Base-by-base conservation (phyloP, 2,329 filamentous ascomycete species). In the Fusarium nurragi region DNA sequence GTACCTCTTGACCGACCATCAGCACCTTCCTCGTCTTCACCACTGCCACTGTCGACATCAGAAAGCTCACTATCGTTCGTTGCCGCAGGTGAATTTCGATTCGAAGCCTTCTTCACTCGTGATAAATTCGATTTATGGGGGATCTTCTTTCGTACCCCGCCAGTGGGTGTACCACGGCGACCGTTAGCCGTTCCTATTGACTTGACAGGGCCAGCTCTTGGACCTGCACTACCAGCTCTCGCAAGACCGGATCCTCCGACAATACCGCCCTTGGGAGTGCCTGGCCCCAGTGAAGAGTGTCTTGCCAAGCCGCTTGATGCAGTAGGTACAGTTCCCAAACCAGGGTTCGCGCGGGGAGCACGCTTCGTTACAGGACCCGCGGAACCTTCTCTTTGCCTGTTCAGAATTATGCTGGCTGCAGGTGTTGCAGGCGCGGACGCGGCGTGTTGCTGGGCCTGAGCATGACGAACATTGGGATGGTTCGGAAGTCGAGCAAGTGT, bases 1-100 rank as follows among this genome's bases (percentile, higher is more conserved):
- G 73, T 75, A n/a, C 70, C 71, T 52, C 76, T 72, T 25, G 75
- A 73, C 54, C 73, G 72, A 54, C 71, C 64, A 36, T 75, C 74
- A n/a, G 50, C 65, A 16, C 64, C 74, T 45, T 86, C 80, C 50
- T 84, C 81, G 43, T 87, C 81, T 46, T 84, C 79, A 47, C 80
- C 81, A 69, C 85, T 83, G 49, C 79, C 78, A 44, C 85, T 84
- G 40, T 86, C 86, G 9, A 86, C 86, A 49, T 89, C 87, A 1
- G 87, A 89, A 37, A 89, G 80, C 70, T 90, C 87, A 68, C 86
- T 88, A 59, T 90, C 87, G 47, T 83, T 86, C 7, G 84, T 86
- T 5, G 86, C 88, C 6, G 85, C 86, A 4, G 87, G 86, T 3
- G 87, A 89, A 64, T 86, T 86, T 73, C 87, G 85, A 41, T 79